Evolutionary conservation across 768 basidiomycete genomes (phyloP), one percentile per base, ranked within the genome.

Genomic region (Gyrodon lividus): DNA sequence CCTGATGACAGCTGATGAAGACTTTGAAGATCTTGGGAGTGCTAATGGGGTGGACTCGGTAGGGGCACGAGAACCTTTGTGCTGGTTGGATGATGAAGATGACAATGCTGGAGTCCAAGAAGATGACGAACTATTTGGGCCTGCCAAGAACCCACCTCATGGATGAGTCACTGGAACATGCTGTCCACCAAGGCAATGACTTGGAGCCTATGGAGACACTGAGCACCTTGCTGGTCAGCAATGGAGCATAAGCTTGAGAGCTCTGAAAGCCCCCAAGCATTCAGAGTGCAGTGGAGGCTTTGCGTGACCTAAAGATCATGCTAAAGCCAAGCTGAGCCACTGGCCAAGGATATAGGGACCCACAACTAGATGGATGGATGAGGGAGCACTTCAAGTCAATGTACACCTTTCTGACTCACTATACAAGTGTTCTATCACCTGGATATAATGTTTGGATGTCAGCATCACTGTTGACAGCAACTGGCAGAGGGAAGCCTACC

Each of bases 181-280:
- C 3, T 10, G 33, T 9, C 4, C 12, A 10, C 10, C 33, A 34
- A 13, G 16, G 12, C 16, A 12, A 16, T 9, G 10, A 10, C 12
- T 34, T 16, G 10, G 33, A 34, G 33, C 16, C 33, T 34, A 16
- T 13, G 24, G 12, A 34, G n/a, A n/a, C n/a, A n/a, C n/a, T n/a
- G n/a, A n/a, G n/a, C n/a, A n/a, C n/a, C n/a, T n/a, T n/a, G n/a
- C n/a, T n/a, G n/a, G n/a, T n/a, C 12, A 34, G 33, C 16, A 16
- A 5, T 10, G 33, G 33, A 12, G 4, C 10, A 12, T 34, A 74
- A 59, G 16, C 43, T 14, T 43, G 43, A 22, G 43, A 43, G 30
- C 10, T 43, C 12, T 6, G 6, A 33, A 44, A 44, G 28, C 43
- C 43, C 19, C 43, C 43, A 12, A 9, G 13, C 3, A 14, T 30